Evolutionary conservation across 805 yeast species (phyloP).

Genomic region (Hanseniaspora pseudoguilliermondii): DNA sequence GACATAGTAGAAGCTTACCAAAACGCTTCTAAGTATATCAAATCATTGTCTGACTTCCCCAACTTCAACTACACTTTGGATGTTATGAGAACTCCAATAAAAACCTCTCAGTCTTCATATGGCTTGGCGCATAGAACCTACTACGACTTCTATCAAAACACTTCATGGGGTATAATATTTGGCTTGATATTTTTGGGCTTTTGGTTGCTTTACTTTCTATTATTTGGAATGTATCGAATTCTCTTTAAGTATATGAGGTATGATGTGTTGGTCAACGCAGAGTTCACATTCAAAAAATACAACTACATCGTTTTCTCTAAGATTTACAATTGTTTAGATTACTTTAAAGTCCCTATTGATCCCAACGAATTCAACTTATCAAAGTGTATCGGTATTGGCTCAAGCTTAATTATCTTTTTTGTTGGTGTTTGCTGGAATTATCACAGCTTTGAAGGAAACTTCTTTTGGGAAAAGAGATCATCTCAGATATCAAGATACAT

Average conservation of each 20-base stretch:
- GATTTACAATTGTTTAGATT: slow-evolving; percentile 17
- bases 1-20: slow-evolving; percentile 14
- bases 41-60: neutral
- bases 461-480: slow-evolving; percentile 3
- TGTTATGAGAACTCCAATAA: slow-evolving; percentile 6
- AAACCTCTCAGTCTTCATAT: neutral
- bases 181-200: slow-evolving; percentile 38
- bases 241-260: slow-evolving; percentile 11
- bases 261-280: neutral
- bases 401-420: slow-evolving; percentile 9
- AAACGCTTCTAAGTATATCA: slow-evolving; percentile 21
- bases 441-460: slow-evolving; percentile 9
- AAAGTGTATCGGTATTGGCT: slow-evolving; percentile 12
- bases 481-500: slow-evolving; percentile 20
- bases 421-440: slow-evolving; percentile 14
- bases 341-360: neutral
- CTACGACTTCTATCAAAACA: slow-evolving; percentile 3
- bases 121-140: neutral
- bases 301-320: slow-evolving; percentile 16
- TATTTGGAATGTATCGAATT: slow-evolving; percentile 28
- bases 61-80: neutral
- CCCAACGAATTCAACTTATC: neutral
- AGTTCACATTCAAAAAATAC: slow-evolving; percentile 7
- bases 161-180: slow-evolving; percentile 33
- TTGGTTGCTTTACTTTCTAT: slow-evolving; percentile 36